Evolutionary conservation across 257 asterid species (phyloP).

Genomic region (Salvia hispanica): DNA sequence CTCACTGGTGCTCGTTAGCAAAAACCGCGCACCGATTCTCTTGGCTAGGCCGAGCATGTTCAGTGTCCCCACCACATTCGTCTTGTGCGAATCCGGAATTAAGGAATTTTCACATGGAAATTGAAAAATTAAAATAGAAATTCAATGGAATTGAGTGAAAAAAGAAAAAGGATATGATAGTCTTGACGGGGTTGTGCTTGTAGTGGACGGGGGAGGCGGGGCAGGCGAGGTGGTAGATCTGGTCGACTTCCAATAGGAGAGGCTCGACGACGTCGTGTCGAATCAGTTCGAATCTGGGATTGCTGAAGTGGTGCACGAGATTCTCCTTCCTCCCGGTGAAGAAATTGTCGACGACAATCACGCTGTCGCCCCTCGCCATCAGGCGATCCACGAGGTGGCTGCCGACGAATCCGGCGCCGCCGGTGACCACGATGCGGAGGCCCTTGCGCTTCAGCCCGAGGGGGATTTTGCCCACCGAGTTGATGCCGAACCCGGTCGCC

Average conservation of each 20-base stretch:
- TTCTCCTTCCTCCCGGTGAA: constrained; percentile 94
- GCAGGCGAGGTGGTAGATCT: constrained; percentile 98
- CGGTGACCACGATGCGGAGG: constrained; percentile 81
- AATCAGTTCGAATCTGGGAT: constrained; percentile 84
- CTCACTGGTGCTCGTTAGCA: constrained; percentile 98
- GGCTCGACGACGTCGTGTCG: constrained; percentile 99
- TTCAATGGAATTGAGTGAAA: no score
- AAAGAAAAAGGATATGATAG: constrained; percentile 76
- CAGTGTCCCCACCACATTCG: constrained; percentile 97
- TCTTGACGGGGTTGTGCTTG: constrained; percentile 95
- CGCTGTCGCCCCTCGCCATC: constrained; percentile 85
- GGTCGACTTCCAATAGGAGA: constrained; percentile 83
- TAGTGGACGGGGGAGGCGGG: constrained; percentile 99
- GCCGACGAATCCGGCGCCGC: constrained; percentile 97
- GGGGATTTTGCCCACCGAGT: constrained; percentile 84
- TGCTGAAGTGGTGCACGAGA: constrained; percentile 83
- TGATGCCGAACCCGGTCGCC: constrained; percentile 48
- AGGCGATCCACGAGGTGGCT: constrained; percentile 92
- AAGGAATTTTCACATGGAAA: constrained; percentile 32
- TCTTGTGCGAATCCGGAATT: constrained; percentile 68
- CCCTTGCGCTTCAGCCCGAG: constrained; percentile 74
- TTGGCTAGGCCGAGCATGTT: constrained; percentile 99
- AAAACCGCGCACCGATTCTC: constrained; percentile 94
- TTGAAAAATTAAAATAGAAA: background rate
- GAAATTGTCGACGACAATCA: constrained; percentile 93